Conservation (phyloP, 2,329 filamentous ascomycete species). For the Ceratocystis variospora region DNA sequence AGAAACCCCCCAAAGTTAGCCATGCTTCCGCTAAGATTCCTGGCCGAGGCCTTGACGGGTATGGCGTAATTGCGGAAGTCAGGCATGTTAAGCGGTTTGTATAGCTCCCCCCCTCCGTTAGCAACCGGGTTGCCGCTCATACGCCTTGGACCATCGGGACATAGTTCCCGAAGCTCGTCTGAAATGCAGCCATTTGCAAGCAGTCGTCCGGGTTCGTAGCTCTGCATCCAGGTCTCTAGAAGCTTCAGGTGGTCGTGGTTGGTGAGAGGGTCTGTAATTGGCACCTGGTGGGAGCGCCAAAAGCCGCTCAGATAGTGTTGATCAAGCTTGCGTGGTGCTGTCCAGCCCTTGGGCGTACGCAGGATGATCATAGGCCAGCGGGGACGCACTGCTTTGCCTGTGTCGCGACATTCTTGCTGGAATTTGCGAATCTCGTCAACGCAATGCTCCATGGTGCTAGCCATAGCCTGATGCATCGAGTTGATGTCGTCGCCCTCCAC, state of each 20-base stretch:
- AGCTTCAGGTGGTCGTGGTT: slow-evolving; percentile 53
- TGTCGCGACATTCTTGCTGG: slow-evolving; percentile 58
- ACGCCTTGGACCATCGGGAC: slow-evolving; percentile 49
- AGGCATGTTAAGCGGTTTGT: slow-evolving; percentile 53
- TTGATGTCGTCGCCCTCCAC: slow-evolving; percentile 62
- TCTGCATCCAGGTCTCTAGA: slow-evolving; percentile 64
- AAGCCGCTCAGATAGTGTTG: slow-evolving; percentile 60
- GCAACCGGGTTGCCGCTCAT: slow-evolving; percentile 68
- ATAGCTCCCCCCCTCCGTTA: slow-evolving; percentile 51
- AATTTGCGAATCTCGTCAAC: slow-evolving; percentile 53
- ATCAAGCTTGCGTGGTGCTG: slow-evolving; percentile 56
- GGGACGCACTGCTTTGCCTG: slow-evolving; percentile 54
- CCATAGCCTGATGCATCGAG: slow-evolving; percentile 72
- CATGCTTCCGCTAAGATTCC: slow-evolving; percentile 49
- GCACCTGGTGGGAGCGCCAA: slow-evolving; percentile 68
- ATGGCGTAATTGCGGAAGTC: slow-evolving; percentile 57
- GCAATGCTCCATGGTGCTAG: slow-evolving; percentile 58
- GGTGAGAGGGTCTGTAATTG: slow-evolving; percentile 53
- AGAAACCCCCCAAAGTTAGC: slow-evolving; percentile 53
- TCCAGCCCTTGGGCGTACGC: slow-evolving; percentile 69
- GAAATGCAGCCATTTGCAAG: slow-evolving; percentile 54
- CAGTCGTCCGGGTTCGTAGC: slow-evolving; percentile 59
- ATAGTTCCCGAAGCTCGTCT: slow-evolving; percentile 47
- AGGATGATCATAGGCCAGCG: slow-evolving; percentile 70
- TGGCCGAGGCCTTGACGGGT: slow-evolving; percentile 46